Conservation (phyloP, 2,329 filamentous ascomycete species). For the Bipolaris zeicola region DNA sequence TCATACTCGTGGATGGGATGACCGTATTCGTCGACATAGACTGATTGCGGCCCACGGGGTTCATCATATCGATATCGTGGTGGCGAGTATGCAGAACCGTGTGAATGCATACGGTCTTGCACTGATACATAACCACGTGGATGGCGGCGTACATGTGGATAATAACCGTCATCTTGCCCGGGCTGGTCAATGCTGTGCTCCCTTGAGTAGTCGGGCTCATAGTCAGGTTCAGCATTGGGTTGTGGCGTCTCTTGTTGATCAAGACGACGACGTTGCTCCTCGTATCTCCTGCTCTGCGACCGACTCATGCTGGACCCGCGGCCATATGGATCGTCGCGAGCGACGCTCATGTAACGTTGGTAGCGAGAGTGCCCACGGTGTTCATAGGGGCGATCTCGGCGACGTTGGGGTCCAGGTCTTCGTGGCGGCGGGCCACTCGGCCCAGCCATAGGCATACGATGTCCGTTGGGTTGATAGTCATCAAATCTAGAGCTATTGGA, state of each 20-base stretch:
- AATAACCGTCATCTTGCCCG: constrained; percentile 34
- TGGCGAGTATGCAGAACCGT: constrained; percentile 34
- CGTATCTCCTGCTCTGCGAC: constrained; percentile 44
- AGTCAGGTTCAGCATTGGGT: constrained; percentile 36
- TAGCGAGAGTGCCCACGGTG: constrained; percentile 43
- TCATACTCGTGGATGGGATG: constrained; percentile 39
- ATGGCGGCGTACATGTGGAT: constrained; percentile 24
- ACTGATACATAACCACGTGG: constrained; percentile 43
- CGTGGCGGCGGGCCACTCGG: constrained; percentile 25
- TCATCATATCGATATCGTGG: constrained; percentile 42
- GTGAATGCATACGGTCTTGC: constrained; percentile 35
- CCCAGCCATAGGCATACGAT: constrained; percentile 36
- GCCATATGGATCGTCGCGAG: constrained; percentile 43
- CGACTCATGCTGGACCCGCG: constrained; percentile 44
- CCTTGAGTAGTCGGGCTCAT: constrained; percentile 37
- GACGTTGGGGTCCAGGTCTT: constrained; percentile 38
- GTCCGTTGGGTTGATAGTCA: constrained; percentile 29
- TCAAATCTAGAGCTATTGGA: constrained; percentile 44
- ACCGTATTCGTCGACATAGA: constrained; percentile 44
- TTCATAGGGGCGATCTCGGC: constrained; percentile 41
- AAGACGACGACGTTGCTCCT: constrained; percentile 44
- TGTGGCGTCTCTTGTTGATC: constrained; percentile 46
- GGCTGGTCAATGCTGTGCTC: constrained; percentile 42
- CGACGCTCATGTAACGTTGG: constrained; percentile 44
- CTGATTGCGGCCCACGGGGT: constrained; percentile 31